Evolutionary conservation across 441 rosid species (phyloP).

Genomic region (Viola pubescens): DNA sequence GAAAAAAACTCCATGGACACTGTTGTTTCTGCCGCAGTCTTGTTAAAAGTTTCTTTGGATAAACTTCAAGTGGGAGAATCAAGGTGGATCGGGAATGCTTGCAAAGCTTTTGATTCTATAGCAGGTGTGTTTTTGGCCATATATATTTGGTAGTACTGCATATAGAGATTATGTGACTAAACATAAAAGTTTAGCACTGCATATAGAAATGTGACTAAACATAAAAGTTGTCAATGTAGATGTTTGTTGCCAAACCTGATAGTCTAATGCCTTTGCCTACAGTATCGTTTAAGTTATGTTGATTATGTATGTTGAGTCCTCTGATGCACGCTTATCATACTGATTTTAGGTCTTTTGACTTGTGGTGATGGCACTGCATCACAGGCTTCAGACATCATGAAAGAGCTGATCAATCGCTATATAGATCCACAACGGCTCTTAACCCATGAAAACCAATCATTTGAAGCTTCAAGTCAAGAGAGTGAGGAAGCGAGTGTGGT

Average conservation of each 20-base stretch:
- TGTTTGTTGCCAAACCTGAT: not conserved
- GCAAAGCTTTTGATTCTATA: conserved; percentile 43
- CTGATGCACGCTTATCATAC: conserved; percentile 16
- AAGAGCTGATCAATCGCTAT: conserved; percentile 47
- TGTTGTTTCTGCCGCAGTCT: conserved; percentile 39
- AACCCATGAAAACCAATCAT: conserved; percentile 22
- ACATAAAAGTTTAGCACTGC: too few relatives aligned
- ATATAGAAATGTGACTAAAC: too few relatives aligned
- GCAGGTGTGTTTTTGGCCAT: conserved; percentile 40
- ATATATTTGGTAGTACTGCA: not conserved
- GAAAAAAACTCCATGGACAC: conserved; percentile 59
- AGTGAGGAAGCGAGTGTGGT: conserved; percentile 39
- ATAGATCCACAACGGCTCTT: conserved; percentile 30
- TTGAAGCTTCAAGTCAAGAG: conserved; percentile 28
- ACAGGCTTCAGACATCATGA: conserved; percentile 46
- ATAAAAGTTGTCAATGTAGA: too few relatives aligned
- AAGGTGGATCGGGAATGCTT: conserved; percentile 37
- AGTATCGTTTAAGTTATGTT: conserved; percentile 1
- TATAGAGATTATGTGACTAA: too few relatives aligned
- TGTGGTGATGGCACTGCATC: conserved; percentile 46
- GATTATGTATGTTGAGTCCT: conserved; percentile 11
- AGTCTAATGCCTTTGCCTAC: not conserved
- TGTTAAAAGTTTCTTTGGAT: conserved; percentile 46
- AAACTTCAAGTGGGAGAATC: conserved; percentile 37
- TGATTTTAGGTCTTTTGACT: conserved; percentile 51